A percentile compares a stretch with the other conserved stretches of the same genome.
Conservation (phyloP, 192 early-diverging fungal species). For the Coemansia sp. region DNA sequence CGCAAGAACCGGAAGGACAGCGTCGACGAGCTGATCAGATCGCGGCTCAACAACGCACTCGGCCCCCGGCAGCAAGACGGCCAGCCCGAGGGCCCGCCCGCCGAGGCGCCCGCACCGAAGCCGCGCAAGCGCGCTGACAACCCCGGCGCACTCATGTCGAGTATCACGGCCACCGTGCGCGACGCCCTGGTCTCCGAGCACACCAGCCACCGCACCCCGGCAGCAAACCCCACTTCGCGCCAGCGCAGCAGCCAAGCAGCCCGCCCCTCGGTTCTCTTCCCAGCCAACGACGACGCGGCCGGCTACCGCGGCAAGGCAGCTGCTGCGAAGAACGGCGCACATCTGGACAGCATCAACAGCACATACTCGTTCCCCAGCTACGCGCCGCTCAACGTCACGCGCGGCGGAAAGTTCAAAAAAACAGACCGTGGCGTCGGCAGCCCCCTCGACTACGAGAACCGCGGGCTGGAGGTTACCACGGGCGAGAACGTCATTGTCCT, state of each 20-base stretch:
- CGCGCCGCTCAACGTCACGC: conserved; percentile 25
- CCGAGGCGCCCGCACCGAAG: neutral
- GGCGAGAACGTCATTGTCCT: conserved; percentile 78
- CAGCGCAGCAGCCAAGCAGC: neutral
- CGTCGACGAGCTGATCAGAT: conserved; percentile 50
- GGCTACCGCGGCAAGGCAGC: neutral
- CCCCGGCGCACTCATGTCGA: conserved; percentile 9
- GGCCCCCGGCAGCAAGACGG: conserved; percentile 14
- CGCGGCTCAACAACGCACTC: conserved; percentile 30
- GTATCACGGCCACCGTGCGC: conserved; percentile 47
- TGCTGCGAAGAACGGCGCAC: neutral
- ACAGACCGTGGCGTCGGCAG: conserved; percentile 29
- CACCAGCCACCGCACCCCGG: neutral
- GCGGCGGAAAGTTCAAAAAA: conserved; percentile 30
- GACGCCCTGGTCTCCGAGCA: conserved; percentile 41
- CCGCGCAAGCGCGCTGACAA: conserved; percentile 13
- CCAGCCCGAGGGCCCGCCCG: neutral
- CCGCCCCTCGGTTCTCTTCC: neutral
- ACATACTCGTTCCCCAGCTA: conserved; percentile 48
- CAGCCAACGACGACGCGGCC: neutral
- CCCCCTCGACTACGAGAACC: neutral
- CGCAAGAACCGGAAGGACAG: conserved; percentile 46
- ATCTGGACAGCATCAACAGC: conserved; percentile 27
- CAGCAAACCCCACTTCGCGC: neutral
- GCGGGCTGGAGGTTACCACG: conserved; percentile 21